Evolutionary conservation across 768 basidiomycete genomes (phyloP).

Genomic region (Kwoniella pini): DNA sequence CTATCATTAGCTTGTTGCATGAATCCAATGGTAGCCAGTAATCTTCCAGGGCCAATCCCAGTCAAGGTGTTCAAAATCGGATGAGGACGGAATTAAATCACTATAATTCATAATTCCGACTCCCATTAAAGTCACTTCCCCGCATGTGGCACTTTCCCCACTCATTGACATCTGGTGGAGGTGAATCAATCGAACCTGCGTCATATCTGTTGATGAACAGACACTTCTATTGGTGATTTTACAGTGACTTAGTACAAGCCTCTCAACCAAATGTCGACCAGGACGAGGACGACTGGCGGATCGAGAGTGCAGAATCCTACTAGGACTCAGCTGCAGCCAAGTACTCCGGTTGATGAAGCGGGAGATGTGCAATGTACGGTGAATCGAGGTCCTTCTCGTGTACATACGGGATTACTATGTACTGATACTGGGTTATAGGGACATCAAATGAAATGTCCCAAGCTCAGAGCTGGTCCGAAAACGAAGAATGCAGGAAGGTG

Average conservation of each 20-base stretch:
- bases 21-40: neutral
- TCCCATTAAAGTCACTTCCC: neutral
- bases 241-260: too few species aligned
- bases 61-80: neutral
- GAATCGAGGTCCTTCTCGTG: too few species aligned
- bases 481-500: constrained; percentile 48
- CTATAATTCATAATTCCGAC: constrained; percentile 3
- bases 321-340: constrained; percentile 29
- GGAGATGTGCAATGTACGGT: constrained; percentile 30
- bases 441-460: constrained; percentile 29
- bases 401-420: neutral
- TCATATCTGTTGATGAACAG: neutral
- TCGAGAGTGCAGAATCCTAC: constrained; percentile 9
- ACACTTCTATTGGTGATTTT: neutral
- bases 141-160: constrained; percentile 1
- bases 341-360: constrained; percentile 14
- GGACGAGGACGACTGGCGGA: constrained; percentile 3
- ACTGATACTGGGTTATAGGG: constrained; percentile 20
- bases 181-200: constrained; percentile 1
- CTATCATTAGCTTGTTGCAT: too few species aligned
- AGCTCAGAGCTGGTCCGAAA: constrained; percentile 31
- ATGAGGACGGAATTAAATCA: neutral
- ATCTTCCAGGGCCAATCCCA: constrained; percentile 13
- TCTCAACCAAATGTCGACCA: constrained; percentile 6
- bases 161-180: constrained; percentile 4